Percentiles rank a stretch among this genome's conserved stretches.
Conservation (phyloP, 139 green algal species). For the Chlorella sp. region DNA sequence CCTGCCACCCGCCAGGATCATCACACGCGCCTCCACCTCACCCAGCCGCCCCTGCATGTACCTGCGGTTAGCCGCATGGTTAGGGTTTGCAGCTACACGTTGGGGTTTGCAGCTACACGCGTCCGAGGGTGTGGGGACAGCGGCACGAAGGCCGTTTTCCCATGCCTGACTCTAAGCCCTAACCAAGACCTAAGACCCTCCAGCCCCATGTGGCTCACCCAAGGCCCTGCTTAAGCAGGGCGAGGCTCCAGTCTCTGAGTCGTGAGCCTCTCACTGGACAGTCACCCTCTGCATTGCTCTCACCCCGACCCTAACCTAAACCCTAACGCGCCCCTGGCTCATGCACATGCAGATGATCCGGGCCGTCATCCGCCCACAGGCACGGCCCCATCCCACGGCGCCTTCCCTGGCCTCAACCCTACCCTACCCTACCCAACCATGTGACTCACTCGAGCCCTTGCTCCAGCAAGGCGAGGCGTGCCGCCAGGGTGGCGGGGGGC, state of each 20-base stretch:
- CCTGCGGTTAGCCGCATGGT: not conserved
- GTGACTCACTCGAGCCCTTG: conserved; percentile 32
- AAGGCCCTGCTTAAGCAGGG: too few species aligned
- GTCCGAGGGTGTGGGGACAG: not conserved
- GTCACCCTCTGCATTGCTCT: not conserved
- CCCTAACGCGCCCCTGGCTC: too few species aligned
- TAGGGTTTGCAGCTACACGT: not conserved
- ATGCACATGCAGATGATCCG: not conserved
- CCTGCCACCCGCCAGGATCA: conserved; percentile 46
- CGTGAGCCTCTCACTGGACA: not conserved
- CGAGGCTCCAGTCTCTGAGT: too few species aligned
- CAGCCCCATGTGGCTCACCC: not conserved
- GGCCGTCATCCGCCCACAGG: not conserved
- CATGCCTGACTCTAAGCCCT: not conserved
- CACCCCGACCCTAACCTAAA: not conserved
- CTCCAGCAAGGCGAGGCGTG: conserved; percentile 64
- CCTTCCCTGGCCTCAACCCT: not conserved
- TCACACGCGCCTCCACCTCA: conserved; percentile 48
- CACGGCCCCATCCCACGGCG: not conserved
- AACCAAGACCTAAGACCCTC: not conserved
- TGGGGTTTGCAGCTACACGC: not conserved
- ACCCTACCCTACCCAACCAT: not conserved
- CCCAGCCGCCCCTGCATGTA: conserved; percentile 43
- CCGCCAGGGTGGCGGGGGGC: conserved; percentile 54
- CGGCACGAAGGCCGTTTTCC: too few species aligned